Conservation (phyloP, 2,329 filamentous ascomycete genomes). For the Pseudogymnoascus sp. region DNA sequence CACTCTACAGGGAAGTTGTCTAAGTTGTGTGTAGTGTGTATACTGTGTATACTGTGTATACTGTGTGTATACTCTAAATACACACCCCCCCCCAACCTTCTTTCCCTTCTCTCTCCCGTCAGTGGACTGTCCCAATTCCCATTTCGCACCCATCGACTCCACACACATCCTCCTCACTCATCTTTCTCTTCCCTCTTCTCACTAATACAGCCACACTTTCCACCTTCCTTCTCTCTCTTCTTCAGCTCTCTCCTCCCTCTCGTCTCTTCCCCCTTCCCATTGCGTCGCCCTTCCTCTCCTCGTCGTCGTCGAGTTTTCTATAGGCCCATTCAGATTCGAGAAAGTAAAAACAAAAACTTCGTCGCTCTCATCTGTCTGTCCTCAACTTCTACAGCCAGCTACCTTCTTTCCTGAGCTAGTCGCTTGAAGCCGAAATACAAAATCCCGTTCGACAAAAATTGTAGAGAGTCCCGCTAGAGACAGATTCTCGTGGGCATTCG, state of each 20-base stretch:
- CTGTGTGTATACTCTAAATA: neutral
- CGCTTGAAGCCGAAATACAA: neutral
- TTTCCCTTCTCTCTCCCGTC: neutral
- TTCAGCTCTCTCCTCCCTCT: neutral
- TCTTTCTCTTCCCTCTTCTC: neutral
- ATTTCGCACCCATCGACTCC: neutral
- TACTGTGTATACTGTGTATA: no score
- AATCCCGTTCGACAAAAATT: neutral
- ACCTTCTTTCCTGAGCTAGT: slow-evolving; percentile 3
- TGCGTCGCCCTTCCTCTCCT: neutral
- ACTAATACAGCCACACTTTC: slow-evolving; percentile 6
- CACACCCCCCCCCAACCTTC: neutral
- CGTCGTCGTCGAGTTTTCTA: slow-evolving; percentile 4
- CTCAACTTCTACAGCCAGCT: neutral
- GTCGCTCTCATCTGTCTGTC: neutral
- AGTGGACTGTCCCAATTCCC: neutral
- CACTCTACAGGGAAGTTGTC: neutral
- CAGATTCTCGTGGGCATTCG: slow-evolving; percentile 1
- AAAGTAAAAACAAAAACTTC: neutral
- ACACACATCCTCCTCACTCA: neutral
- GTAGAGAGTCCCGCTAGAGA: neutral
- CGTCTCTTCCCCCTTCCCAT: neutral
- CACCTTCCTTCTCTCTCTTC: neutral
- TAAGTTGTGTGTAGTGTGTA: neutral
- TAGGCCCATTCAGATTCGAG: neutral